Evolutionary conservation across 768 basidiomycete species (phyloP).

Genomic region (Rhizopogon sp.): DNA sequence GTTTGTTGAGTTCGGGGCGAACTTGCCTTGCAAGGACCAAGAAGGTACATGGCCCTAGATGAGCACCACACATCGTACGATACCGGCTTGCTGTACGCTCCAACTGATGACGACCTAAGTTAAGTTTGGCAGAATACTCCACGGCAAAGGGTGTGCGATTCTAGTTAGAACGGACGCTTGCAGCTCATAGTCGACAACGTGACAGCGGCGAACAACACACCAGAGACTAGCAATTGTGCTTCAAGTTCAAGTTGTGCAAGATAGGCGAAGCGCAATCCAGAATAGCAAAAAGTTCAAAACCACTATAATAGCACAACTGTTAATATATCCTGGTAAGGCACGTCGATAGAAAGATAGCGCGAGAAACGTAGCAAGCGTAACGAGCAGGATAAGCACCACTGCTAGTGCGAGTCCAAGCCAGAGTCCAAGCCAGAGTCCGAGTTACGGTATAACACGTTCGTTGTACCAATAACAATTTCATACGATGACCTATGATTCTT

Average conservation of each 20-base stretch:
- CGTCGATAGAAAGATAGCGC: slow-evolving; percentile 3
- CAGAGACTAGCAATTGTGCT: background rate
- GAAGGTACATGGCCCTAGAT: background rate
- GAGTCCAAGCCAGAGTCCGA: background rate
- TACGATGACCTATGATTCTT: slow-evolving; percentile 3
- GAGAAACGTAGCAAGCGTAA: slow-evolving; percentile 9
- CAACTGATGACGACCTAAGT: background rate
- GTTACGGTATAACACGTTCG: slow-evolving; percentile 11
- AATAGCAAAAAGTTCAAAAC: background rate
- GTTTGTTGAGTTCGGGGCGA: background rate
- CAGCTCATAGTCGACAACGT: background rate
- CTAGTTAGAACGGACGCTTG: background rate
- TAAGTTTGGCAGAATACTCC: background rate
- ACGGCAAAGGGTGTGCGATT: too few species aligned
- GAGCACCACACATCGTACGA: background rate
- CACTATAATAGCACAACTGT: slow-evolving; percentile 1
- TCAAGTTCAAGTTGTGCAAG: background rate
- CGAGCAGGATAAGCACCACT: background rate
- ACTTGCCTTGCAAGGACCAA: slow-evolving; percentile 1
- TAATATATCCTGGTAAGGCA: slow-evolving; percentile 2
- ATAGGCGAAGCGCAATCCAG: background rate
- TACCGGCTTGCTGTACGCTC: slow-evolving; percentile 1
- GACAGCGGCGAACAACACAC: background rate
- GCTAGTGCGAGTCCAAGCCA: slow-evolving; percentile 7
- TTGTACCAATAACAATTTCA: slow-evolving; percentile 25